These are phyloP conservation scores for Lenzites betulinus DNA, from an alignment of 768 basidiomycete species.

Conservation along the genomic window DNA sequence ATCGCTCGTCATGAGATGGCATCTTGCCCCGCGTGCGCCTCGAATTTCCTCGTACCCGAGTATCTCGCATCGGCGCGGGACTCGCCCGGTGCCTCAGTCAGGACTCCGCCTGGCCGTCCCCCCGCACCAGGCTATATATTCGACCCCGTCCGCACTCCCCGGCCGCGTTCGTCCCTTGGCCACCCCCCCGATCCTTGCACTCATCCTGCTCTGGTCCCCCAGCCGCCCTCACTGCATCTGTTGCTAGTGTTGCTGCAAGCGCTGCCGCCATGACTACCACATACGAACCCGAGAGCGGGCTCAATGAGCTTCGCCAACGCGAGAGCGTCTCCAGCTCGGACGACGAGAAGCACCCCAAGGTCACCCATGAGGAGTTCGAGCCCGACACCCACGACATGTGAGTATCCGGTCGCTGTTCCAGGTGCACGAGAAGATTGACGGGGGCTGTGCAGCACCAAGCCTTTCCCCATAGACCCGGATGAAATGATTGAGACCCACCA, in stretches of 20 bases:
- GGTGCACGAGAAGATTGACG: background rate
- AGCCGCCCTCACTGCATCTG: conserved; percentile 11
- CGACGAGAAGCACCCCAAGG: conserved; percentile 13
- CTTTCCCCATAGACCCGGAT: conserved; percentile 56
- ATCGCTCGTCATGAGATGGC: conserved; percentile 6
- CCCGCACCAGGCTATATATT: background rate
- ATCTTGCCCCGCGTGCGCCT: conserved; percentile 2
- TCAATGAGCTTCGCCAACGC: conserved; percentile 11
- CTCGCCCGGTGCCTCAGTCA: background rate
- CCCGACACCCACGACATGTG: conserved; percentile 13
- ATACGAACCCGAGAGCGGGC: conserved; percentile 13
- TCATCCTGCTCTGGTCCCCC: background rate
- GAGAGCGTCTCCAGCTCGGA: conserved; percentile 11
- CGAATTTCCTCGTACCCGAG: background rate
- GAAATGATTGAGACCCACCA: conserved; percentile 51
- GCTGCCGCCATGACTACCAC: conserved; percentile 7
- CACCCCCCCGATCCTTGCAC: background rate
- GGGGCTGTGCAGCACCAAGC: conserved; percentile 27
- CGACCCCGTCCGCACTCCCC: background rate
- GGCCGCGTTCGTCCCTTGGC: conserved; percentile 4
- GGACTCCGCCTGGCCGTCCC: background rate
- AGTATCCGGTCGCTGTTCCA: background rate
- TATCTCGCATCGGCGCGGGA: background rate
- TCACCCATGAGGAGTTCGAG: background rate
- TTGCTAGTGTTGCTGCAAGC: conserved; percentile 1